These are phyloP conservation scores for Acer yangbiense DNA, from an alignment of 345 rosid species.

Conservation along the genomic window DNA sequence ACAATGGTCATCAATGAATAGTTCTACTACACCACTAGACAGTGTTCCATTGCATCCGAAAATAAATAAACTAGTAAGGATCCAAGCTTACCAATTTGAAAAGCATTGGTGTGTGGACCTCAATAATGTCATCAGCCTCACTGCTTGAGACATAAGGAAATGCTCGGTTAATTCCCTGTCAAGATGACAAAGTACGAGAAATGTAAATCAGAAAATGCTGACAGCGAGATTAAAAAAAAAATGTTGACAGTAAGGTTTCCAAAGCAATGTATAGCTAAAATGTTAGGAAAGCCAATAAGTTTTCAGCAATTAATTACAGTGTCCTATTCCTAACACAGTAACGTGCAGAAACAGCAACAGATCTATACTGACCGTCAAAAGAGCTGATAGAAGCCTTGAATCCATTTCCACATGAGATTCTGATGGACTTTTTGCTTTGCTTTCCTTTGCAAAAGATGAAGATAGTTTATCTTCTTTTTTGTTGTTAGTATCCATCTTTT, in stretches of 20 bases:
- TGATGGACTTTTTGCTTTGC: slow-evolving; percentile 34
- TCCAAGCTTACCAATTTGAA: slow-evolving; percentile 70
- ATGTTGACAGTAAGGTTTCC: slow-evolving; percentile 1
- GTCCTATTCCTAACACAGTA: neutral
- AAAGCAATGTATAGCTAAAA: slow-evolving; percentile 6
- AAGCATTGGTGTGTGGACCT: slow-evolving; percentile 85
- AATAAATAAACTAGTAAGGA: slow-evolving; percentile 14
- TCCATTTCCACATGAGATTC: slow-evolving; percentile 87
- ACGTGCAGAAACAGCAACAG: neutral
- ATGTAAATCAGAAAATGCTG: slow-evolving; percentile 12
- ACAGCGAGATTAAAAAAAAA: neutral
- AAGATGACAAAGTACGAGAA: slow-evolving; percentile 21
- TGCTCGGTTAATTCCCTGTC: slow-evolving; percentile 95
- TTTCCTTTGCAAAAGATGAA: slow-evolving; percentile 36
- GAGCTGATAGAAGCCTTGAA: slow-evolving; percentile 89
- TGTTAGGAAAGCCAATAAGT: neutral
- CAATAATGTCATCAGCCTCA: slow-evolving; percentile 89
- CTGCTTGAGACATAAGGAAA: slow-evolving; percentile 89
- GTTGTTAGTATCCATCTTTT: slow-evolving; percentile 34
- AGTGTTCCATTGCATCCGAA: neutral
- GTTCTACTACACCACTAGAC: neutral
- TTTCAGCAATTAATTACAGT: neutral
- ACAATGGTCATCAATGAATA: slow-evolving; percentile 2
- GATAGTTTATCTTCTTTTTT: slow-evolving; percentile 29
- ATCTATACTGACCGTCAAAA: slow-evolving; percentile 63